phyloP scores from a whole-genome alignment of 257 asterid genomes.

The Gentiana macrophylla region DNA sequence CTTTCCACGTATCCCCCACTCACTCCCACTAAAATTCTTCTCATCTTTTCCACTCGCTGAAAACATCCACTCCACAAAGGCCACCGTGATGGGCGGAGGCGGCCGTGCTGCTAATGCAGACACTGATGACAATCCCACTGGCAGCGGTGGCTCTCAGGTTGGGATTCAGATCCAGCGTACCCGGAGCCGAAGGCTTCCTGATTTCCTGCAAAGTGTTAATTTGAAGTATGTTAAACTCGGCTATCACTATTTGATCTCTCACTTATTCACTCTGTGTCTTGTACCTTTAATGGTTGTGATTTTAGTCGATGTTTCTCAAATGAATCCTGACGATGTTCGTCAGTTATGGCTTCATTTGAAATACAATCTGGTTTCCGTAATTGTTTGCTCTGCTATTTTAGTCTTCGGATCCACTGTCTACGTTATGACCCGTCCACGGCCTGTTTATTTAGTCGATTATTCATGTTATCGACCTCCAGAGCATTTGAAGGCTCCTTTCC shows the following conservation, averaged over 20 bases:
- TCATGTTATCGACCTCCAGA: slow-evolving; percentile 59
- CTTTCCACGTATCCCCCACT: too few relatives aligned
- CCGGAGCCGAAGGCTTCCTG: slow-evolving; percentile 54
- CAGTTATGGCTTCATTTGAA: slow-evolving; percentile 59
- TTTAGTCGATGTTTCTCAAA: slow-evolving; percentile 49
- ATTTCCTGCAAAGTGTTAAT: slow-evolving; percentile 74
- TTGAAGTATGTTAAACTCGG: slow-evolving; percentile 78
- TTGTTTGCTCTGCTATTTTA: slow-evolving; percentile 46
- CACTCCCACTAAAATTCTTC: too few relatives aligned
- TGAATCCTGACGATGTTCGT: slow-evolving; percentile 56
- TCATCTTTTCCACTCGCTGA: too few relatives aligned
- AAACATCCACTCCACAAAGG: background rate
- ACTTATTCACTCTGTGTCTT: slow-evolving; percentile 52
- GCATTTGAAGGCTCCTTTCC: slow-evolving; percentile 32
- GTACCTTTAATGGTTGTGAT: slow-evolving; percentile 50
- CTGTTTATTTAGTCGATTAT: slow-evolving; percentile 62
- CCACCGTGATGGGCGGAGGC: slow-evolving; percentile 43
- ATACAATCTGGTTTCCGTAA: slow-evolving; percentile 54
- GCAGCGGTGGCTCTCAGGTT: slow-evolving; percentile 20
- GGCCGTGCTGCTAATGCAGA: slow-evolving; percentile 14
- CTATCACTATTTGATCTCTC: slow-evolving; percentile 72
- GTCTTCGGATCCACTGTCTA: slow-evolving; percentile 70
- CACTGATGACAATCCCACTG: background rate
- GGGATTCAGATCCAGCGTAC: slow-evolving; percentile 63
- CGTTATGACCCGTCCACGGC: slow-evolving; percentile 61